Evolutionary conservation across 202 grass and related monocot species (phyloP), one percentile per base, ranked within the genome.

Genomic region (Carex arenaria): DNA sequence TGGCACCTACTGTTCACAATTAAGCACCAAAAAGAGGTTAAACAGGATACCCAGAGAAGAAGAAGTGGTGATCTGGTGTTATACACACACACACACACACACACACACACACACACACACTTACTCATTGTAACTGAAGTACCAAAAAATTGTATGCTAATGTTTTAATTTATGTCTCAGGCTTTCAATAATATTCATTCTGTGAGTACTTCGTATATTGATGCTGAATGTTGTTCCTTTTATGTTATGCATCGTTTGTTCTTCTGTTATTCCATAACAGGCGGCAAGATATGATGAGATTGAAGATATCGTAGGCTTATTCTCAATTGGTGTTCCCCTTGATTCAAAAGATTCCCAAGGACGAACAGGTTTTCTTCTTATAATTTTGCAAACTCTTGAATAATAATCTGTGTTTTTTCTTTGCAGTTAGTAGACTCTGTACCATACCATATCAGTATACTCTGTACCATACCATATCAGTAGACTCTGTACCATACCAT

Each of bases 231-330:
- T 32, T 76, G 14, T 51, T 2, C 15, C 30, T 64, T 12, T 3
- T 82, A 57, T 19, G 13, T 43, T 75, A 72, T 23, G 1, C 32
- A 85, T 76, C 31, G 64, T 66, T 42, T 59, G 18, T 65, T 54
- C 12, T 40, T 17, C 18, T 43, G 60, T 62, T 67, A 80, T 83
- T 10, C 64, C 75, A 4, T 78, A 67, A 61, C 77, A 95, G 95
- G 91, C 91, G 14, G 95, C 95, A 22, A 92, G 95, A 85, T 98
- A 95, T 81, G 93, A 95, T 85, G 95, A 95, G 31, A 61, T 98
- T 68, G 86, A 98, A 54, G 91, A 95, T 60, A 79, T 98, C 36
- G 89, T 95, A 18, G 66, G 80, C 68, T 86, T 98, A 67, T 90
- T 92, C 84, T 93, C 92, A 26, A 40, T 69, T 32, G 95, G 92